Percentiles rank a stretch among this genome's conserved stretches.
These are phyloP conservation scores for Mediolabrus comicus DNA, from an alignment of 108 stramenopile species.

Conservation along the genomic window DNA sequence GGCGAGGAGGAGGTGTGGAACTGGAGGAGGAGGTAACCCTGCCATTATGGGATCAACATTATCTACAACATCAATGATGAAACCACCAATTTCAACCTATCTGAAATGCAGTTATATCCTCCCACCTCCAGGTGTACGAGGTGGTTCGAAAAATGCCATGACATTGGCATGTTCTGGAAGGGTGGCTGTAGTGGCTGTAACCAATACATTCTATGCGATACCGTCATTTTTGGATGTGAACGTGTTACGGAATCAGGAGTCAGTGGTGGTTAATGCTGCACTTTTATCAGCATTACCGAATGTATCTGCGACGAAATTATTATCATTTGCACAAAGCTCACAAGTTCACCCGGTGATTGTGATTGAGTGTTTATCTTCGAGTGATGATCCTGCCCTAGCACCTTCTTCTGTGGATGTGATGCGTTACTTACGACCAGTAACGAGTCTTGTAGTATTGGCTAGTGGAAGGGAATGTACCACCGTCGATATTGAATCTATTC, in stretches of 20 bases:
- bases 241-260: not conserved
- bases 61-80: not conserved
- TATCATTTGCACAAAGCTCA: constrained; percentile 69
- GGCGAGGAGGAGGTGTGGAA: no score
- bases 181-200: constrained; percentile 73
- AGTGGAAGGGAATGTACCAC: constrained; percentile 79
- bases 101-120: constrained; percentile 31
- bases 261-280: not conserved
- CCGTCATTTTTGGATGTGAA: constrained; percentile 34
- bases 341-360: constrained; percentile 81
- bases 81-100: constrained; percentile 21
- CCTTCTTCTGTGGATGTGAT: constrained; percentile 47
- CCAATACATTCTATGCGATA: constrained; percentile 75
- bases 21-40: not conserved
- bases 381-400: constrained; percentile 6
- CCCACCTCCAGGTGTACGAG: constrained; percentile 63
- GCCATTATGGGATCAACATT: not conserved
- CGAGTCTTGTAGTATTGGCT: constrained; percentile 54
- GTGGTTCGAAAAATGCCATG: constrained; percentile 64
- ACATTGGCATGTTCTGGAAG: constrained; percentile 55
- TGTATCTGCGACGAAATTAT: constrained; percentile 44
- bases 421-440: constrained; percentile 20
- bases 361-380: constrained; percentile 41
- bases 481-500: constrained; percentile 57
- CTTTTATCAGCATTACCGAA: constrained; percentile 21